Conservation (phyloP, 2,329 filamentous ascomycete genomes). For the Colletotrichum sublineola region DNA sequence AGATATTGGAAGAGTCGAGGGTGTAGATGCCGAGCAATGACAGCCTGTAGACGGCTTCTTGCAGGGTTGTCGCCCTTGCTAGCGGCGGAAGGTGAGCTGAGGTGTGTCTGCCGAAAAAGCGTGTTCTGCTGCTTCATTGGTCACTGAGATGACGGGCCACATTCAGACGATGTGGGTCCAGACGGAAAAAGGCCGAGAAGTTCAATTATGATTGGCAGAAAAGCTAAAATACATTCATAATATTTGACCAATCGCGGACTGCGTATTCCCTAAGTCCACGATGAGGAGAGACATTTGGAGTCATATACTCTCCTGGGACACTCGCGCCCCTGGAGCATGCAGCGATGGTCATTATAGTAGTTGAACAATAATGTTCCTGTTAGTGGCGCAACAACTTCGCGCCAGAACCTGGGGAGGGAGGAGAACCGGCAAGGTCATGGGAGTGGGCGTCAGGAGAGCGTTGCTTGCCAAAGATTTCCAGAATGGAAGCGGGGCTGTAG, state of each 20-base stretch:
- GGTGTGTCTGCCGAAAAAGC: conserved; percentile 51
- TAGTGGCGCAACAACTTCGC: conserved; percentile 30
- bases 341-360: conserved; percentile 1
- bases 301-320: conserved; percentile 8
- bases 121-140: conserved; percentile 50
- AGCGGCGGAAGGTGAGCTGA: conserved; percentile 51
- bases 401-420: conserved; percentile 7
- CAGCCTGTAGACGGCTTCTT: conserved; percentile 50
- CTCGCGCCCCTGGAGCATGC: conserved; percentile 18
- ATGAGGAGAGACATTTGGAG: conserved; percentile 29
- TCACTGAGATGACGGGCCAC: conserved; percentile 41
- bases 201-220: conserved; percentile 40
- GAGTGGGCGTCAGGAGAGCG: conserved; percentile 19
- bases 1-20: conserved; percentile 42
- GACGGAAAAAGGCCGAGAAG: conserved; percentile 22
- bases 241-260: conserved; percentile 35
- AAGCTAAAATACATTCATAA: conserved; percentile 19
- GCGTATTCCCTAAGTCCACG: not conserved
- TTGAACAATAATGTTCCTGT: conserved; percentile 19
- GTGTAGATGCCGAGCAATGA: conserved; percentile 50
- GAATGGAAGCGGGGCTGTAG: conserved; percentile 26
- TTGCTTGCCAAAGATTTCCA: conserved; percentile 23
- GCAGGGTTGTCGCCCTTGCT: conserved; percentile 46
- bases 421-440: conserved; percentile 33
- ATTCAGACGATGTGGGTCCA: conserved; percentile 29